Evolutionary conservation across 345 rosid genomes (phyloP).

Genomic region (Populus simonii): DNA sequence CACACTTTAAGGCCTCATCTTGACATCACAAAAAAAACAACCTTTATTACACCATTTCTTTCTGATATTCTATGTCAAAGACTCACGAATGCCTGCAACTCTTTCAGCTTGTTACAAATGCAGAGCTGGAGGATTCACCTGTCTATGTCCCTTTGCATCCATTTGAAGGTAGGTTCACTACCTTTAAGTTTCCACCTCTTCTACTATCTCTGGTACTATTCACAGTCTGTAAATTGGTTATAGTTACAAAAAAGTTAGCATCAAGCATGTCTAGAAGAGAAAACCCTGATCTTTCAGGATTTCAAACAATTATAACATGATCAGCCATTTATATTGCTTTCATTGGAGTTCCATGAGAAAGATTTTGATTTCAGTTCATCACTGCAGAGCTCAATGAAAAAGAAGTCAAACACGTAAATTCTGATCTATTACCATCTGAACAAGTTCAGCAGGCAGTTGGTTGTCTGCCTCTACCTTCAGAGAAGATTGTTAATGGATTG

Average conservation of each 20-base stretch:
- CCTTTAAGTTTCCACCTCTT: background rate
- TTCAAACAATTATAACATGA: background rate
- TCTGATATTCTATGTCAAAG: background rate
- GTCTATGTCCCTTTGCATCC: constrained; percentile 55
- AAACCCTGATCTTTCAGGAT: background rate
- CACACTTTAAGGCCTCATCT: background rate
- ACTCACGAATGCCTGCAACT: background rate
- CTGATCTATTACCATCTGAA: constrained; percentile 34
- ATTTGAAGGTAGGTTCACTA: constrained; percentile 34
- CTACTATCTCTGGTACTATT: background rate
- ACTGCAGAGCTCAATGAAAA: constrained; percentile 41
- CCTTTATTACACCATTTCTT: background rate
- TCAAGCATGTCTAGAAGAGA: background rate
- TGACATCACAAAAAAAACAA: background rate
- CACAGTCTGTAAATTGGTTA: background rate
- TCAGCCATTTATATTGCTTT: background rate
- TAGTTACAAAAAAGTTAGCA: background rate
- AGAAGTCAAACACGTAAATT: constrained; percentile 36
- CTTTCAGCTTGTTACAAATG: constrained; percentile 51
- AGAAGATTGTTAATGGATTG: background rate
- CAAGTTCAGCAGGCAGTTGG: constrained; percentile 45
- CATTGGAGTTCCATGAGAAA: background rate
- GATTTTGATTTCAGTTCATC: background rate
- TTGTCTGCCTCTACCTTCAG: constrained; percentile 31
- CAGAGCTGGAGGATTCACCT: constrained; percentile 52